phyloP scores from a whole-genome alignment of 495 filamentous ascomycete species.

The Aspergillus indologenus region DNA sequence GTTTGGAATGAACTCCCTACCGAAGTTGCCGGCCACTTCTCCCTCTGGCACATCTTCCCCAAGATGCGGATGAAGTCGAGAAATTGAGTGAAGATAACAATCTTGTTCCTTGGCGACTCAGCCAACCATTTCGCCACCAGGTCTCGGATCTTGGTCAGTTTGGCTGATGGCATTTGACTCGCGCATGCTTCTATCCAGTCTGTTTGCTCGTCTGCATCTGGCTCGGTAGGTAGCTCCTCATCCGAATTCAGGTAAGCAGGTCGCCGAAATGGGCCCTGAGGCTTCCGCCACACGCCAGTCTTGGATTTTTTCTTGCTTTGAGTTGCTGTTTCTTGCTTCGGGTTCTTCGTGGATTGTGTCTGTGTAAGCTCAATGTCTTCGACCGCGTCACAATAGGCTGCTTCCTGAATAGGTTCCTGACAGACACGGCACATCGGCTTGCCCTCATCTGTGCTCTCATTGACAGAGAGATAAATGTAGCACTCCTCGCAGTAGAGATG shows the following conservation, averaged over 20 bases:
- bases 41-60: conserved; percentile 19
- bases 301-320: conserved; percentile 3
- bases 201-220: conserved; percentile 13
- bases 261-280: neutral
- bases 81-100: conserved; percentile 45
- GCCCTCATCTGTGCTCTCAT: conserved; percentile 19
- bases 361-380: conserved; percentile 2
- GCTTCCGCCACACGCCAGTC: neutral
- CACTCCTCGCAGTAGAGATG: conserved; percentile 51
- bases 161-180: conserved; percentile 23
- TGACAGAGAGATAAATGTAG: conserved; percentile 25
- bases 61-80: conserved; percentile 31
- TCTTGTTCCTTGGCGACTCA: conserved; percentile 29
- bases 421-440: conserved; percentile 24
- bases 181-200: conserved; percentile 31
- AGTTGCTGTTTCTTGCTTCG: conserved; percentile 1
- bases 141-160: conserved; percentile 27
- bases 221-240: conserved; percentile 10
- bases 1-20: conserved; percentile 19
- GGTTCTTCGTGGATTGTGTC: neutral
- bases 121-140: conserved; percentile 34
- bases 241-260: neutral
- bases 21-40: conserved; percentile 25
- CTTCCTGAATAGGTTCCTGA: conserved; percentile 11
- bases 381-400: conserved; percentile 1